phyloP scores from a whole-genome alignment of 805 yeast genomes.

The Ogataea neopini region DNA sequence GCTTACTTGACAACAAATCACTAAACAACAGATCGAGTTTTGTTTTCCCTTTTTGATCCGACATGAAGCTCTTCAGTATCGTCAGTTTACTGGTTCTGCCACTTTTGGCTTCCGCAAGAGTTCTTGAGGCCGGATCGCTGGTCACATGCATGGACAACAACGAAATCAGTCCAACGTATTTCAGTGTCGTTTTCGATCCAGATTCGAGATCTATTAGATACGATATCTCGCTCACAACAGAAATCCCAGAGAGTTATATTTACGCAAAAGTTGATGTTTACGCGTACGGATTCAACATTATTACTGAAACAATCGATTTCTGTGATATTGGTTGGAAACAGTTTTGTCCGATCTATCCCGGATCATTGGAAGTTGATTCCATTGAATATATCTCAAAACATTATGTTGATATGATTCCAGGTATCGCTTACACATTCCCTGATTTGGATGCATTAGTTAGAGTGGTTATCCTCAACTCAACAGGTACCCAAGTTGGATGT shows the following conservation, averaged over 20 bases:
- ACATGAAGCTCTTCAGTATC: too few relatives aligned
- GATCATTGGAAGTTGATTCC: constrained; percentile 74
- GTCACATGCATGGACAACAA: constrained; percentile 85
- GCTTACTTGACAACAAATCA: too few relatives aligned
- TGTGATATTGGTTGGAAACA: constrained; percentile 77
- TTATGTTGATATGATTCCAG: constrained; percentile 66
- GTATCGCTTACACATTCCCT: constrained; percentile 82
- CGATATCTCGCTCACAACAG: constrained; percentile 67
- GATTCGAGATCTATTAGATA: constrained; percentile 67
- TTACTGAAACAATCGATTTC: constrained; percentile 56
- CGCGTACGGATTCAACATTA: constrained; percentile 82
- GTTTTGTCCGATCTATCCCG: constrained; percentile 87
- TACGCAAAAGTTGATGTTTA: constrained; percentile 70
- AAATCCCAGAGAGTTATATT: constrained; percentile 60
- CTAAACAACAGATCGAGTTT: too few relatives aligned
- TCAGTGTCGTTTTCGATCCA: constrained; percentile 76
- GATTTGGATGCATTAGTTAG: constrained; percentile 80
- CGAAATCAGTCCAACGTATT: constrained; percentile 68
- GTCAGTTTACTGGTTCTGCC: background rate
- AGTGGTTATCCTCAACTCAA: constrained; percentile 42
- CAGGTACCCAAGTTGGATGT: constrained; percentile 59
- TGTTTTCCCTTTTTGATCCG: too few relatives aligned
- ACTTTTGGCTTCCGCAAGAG: constrained; percentile 28
- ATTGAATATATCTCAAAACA: constrained; percentile 54
- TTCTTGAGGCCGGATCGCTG: constrained; percentile 66